Evolutionary conservation across 169 alveolate genomes (phyloP), one percentile per base, ranked within the genome.

Genomic region (Cryptosporidium bovis): DNA sequence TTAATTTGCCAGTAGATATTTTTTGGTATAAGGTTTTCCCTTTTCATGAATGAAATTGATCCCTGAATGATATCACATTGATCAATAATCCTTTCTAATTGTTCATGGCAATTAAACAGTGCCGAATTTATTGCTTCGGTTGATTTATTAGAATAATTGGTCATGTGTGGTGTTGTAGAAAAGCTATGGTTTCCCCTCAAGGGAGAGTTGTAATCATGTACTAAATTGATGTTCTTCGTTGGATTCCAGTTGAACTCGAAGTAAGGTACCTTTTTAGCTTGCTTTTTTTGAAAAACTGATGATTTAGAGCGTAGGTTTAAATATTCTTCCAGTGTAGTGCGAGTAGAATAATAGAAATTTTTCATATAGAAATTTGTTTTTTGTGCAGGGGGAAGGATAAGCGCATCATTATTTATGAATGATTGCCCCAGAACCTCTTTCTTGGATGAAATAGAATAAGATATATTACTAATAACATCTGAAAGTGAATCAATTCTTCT

Each of bases 381-480:
- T 24, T n/a, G 27, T 31, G 16, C 3, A n/a, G 40, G 27, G 7
- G 62, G 8, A 8, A 8, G 33, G 1, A 8, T 16, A n/a, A 46
- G 36, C 29, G 20, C 77, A 15, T 60, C 50, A 31, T 20, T 5
- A 27, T 15, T 24, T 62, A n/a, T 34, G 8, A 27, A 13, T 20
- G 67, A 24, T 0, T 24, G 33, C 3, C 48, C 18, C 33, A 33
- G 18, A 62, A 6, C 44, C 36, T 27, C 50, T 27, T n/a, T 33
- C 6, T 62, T 62, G 18, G 44, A 13, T 2, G 50, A 24, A 27
- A 62, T 62, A 20, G 48, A 62, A 51, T 18, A 55, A 34, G 69
- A 60, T 31, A 77, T 77, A n/a, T 77, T 77, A n/a, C 56, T 77
- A 13, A 77, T 77, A 48, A 77, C 48, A 40, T 77, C 87, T 34